Percentiles rank a stretch among this genome's conserved stretches.
Conservation (phyloP, 192 early-diverging fungal species). For the Backusella liffmaniae region DNA sequence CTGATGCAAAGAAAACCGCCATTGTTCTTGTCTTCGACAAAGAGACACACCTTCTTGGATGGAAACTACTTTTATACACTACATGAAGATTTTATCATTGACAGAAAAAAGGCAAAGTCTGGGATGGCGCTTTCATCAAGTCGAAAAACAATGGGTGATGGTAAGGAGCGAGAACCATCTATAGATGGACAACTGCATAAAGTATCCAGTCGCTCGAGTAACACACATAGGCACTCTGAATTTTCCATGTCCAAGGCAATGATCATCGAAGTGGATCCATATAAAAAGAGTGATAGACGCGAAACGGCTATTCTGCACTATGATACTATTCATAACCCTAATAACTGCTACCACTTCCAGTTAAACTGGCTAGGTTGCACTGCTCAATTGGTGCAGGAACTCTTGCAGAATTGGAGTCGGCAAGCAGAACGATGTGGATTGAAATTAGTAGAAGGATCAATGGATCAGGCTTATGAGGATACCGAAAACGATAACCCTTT, state of each 20-base stretch:
- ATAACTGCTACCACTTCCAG: slow-evolving; percentile 90
- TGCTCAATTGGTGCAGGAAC: slow-evolving; percentile 81
- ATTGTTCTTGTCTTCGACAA: slow-evolving; percentile 62
- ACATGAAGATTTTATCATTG: slow-evolving; percentile 48
- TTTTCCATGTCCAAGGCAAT: slow-evolving; percentile 67
- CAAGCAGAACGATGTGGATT: slow-evolving; percentile 86
- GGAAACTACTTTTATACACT: slow-evolving; percentile 89
- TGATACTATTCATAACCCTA: slow-evolving; percentile 86
- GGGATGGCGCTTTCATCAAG: neutral
- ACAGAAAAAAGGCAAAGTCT: slow-evolving; percentile 34
- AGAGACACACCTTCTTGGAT: slow-evolving; percentile 76
- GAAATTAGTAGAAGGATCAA: slow-evolving; percentile 86
- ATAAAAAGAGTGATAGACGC: slow-evolving; percentile 68
- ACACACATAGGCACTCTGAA: neutral
- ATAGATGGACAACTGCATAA: neutral
- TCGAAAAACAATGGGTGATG: slow-evolving; percentile 24
- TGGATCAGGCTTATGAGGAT: slow-evolving; percentile 62
- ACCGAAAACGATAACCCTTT: slow-evolving; percentile 88
- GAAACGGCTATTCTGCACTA: slow-evolving; percentile 88
- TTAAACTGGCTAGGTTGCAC: slow-evolving; percentile 96
- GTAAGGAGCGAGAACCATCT: neutral
- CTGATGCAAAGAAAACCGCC: slow-evolving; percentile 66
- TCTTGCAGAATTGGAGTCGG: slow-evolving; percentile 76
- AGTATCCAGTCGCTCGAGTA: neutral
- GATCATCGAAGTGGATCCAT: slow-evolving; percentile 84